Conservation (phyloP, 352 stramenopile species). For the Phytophthora megakarya region DNA sequence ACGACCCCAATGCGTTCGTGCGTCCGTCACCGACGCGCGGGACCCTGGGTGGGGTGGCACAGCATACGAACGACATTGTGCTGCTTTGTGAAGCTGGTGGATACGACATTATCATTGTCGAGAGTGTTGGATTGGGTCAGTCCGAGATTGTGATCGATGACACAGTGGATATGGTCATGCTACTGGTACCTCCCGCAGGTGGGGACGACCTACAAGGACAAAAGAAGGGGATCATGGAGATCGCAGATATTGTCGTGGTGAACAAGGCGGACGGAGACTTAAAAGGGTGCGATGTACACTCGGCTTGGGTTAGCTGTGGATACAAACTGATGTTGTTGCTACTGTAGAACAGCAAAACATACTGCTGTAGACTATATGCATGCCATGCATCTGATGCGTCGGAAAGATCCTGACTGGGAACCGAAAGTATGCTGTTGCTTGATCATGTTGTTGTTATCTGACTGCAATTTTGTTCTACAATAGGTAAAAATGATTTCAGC, state of each 20-base stretch:
- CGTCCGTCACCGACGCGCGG: constrained; percentile 91
- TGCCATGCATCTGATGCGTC: constrained; percentile 80
- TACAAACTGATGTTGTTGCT: neutral
- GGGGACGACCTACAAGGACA: constrained; percentile 96
- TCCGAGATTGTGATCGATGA: constrained; percentile 97
- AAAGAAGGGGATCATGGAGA: constrained; percentile 99
- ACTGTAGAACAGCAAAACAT: constrained; percentile 63
- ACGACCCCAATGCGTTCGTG: constrained; percentile 92
- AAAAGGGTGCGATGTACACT: constrained; percentile 37
- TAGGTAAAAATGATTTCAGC: constrained; percentile 79
- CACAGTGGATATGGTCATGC: constrained; percentile 96
- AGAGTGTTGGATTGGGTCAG: constrained; percentile 98
- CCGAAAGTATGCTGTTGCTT: constrained; percentile 43
- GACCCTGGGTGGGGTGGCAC: constrained; percentile 73
- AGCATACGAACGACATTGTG: constrained; percentile 92
- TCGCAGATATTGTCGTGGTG: constrained; percentile 96
- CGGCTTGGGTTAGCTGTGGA: neutral
- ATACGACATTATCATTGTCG: constrained; percentile 96
- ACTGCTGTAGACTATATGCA: constrained; percentile 81
- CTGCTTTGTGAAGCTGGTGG: constrained; percentile 93
- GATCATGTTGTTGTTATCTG: neutral
- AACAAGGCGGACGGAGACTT: constrained; percentile 97
- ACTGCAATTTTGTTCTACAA: neutral
- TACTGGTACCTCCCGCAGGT: constrained; percentile 94
- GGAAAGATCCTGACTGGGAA: constrained; percentile 85